Evolutionary conservation across 352 stramenopile species (phyloP).

Genomic region (Globisporangium camurandrum): DNA sequence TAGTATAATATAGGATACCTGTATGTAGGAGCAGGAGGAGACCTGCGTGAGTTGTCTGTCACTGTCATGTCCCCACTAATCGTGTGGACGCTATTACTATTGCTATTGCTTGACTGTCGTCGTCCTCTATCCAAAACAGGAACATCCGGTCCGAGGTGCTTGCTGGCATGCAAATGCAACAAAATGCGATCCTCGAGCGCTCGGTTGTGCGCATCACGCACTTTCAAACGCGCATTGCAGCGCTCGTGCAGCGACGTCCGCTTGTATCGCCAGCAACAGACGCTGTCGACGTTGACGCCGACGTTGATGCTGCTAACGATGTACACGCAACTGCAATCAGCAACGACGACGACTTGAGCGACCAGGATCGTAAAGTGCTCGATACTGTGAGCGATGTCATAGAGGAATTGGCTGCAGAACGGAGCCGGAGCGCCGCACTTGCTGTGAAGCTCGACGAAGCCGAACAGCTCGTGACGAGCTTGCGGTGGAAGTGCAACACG

Average conservation of each 20-base stretch:
- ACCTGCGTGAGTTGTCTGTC: background rate
- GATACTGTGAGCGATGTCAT: slow-evolving; percentile 41
- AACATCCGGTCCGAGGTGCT: slow-evolving; percentile 44
- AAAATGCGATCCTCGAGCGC: slow-evolving; percentile 52
- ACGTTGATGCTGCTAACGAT: too few relatives aligned
- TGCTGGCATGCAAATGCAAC: slow-evolving; percentile 41
- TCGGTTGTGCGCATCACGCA: slow-evolving; percentile 46
- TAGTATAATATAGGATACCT: too few relatives aligned
- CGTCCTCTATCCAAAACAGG: too few relatives aligned
- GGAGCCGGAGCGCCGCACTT: slow-evolving; percentile 22
- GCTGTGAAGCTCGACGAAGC: slow-evolving; percentile 33
- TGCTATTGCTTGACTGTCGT: background rate
- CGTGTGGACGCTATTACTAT: background rate
- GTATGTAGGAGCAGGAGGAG: background rate
- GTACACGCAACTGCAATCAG: too few relatives aligned
- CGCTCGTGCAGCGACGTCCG: background rate
- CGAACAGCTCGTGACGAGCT: slow-evolving; percentile 32
- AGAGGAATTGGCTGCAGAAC: slow-evolving; percentile 36
- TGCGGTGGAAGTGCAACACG: slow-evolving; percentile 52
- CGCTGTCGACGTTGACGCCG: background rate
- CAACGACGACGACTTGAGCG: slow-evolving; percentile 43
- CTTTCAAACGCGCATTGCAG: slow-evolving; percentile 44
- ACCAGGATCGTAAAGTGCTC: slow-evolving; percentile 58
- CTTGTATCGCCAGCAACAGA: too few relatives aligned
- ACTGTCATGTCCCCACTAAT: too few relatives aligned